These are phyloP conservation scores for Flaveria brownii DNA, from an alignment of 129 eudicot species.

Conservation along the genomic window DNA sequence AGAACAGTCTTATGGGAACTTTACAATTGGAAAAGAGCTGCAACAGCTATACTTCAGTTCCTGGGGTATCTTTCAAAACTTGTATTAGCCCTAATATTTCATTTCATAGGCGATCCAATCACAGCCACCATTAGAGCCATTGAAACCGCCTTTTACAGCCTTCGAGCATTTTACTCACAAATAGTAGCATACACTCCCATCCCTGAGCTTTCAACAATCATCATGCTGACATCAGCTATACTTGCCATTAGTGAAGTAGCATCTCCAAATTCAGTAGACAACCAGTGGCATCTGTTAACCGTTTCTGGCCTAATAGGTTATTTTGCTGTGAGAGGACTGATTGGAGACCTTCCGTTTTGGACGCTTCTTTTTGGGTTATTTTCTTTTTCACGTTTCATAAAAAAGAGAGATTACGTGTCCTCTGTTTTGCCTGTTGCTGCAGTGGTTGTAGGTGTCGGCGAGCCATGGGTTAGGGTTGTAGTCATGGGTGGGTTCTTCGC, in stretches of 20 bases:
- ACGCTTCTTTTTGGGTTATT: constrained; percentile 59
- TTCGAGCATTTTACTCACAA: constrained; percentile 67
- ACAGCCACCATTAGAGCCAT: constrained; percentile 46
- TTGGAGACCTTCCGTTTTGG: constrained; percentile 72
- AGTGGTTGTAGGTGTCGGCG: constrained; percentile 79
- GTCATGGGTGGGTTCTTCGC: constrained; percentile 45
- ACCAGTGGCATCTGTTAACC: constrained; percentile 74
- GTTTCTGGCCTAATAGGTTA: constrained; percentile 67
- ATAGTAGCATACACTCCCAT: constrained; percentile 66
- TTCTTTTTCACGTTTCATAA: constrained; percentile 54
- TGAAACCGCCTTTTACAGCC: constrained; percentile 53
- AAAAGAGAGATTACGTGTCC: constrained; percentile 75
- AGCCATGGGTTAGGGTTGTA: constrained; percentile 77
- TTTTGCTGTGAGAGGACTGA: constrained; percentile 68
- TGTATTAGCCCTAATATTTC: constrained; percentile 53
- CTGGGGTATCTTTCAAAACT: constrained; percentile 48
- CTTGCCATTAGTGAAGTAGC: constrained; percentile 76
- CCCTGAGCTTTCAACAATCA: constrained; percentile 59
- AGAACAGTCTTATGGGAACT: constrained; percentile 84
- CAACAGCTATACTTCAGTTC: constrained; percentile 33
- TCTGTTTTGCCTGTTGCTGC: constrained; percentile 83
- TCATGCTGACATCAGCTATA: constrained; percentile 60
- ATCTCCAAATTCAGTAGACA: constrained; percentile 66
- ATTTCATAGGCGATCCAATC: constrained; percentile 68
- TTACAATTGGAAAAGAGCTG: constrained; percentile 57